Evolutionary conservation across 78 protist genomes (phyloP), one percentile per base, ranked within the genome.

Genomic region (Emiliania huxleyi): DNA sequence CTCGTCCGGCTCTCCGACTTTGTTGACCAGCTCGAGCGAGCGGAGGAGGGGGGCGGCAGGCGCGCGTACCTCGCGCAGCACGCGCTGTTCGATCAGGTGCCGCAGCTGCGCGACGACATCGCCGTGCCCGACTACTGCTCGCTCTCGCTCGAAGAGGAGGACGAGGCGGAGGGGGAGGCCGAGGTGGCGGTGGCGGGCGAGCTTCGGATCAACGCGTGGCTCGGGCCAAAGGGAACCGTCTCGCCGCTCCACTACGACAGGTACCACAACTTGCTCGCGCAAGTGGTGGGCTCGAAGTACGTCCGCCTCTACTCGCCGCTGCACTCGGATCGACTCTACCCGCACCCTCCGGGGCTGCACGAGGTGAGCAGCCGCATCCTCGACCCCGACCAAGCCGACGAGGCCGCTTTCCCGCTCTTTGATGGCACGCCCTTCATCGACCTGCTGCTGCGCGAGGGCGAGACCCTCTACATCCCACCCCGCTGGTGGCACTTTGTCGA

Each of bases 181-280:
- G n/a, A n/a, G n/a, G n/a, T n/a, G n/a, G n/a, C n/a, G n/a, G n/a
- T n/a, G n/a, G n/a, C n/a, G n/a, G 55, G 55, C 4, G 55, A 48
- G 4, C 21, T 26, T 15, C 52, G 52, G 21, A 48, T 85, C 43
- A 45, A 49, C 21, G 89, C 56, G 18, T 81, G 96, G 96, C 44
- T 95, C 29, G 96, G 96, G 5, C 92, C 97, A 0, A 73, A 49
- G 0, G 94, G 95, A 37, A 96, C 97, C 0, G 85, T 94, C 1
- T 94, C 97, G 38, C 97, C 97, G 40, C 87, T 96, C 29, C 97
- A 96, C 71, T 69, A 55, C 49, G 97, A 96, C 40, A 48, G 93
- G 22, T 56, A 94, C 21, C 94, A 96, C 79, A 96, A 96, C 77
- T 33, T 94, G 12, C 69, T 96, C 42, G 69, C 93, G 25, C 97